phyloP scores from a whole-genome alignment of 2,329 filamentous ascomycete genomes.

The Gnomoniopsis sp. region DNA sequence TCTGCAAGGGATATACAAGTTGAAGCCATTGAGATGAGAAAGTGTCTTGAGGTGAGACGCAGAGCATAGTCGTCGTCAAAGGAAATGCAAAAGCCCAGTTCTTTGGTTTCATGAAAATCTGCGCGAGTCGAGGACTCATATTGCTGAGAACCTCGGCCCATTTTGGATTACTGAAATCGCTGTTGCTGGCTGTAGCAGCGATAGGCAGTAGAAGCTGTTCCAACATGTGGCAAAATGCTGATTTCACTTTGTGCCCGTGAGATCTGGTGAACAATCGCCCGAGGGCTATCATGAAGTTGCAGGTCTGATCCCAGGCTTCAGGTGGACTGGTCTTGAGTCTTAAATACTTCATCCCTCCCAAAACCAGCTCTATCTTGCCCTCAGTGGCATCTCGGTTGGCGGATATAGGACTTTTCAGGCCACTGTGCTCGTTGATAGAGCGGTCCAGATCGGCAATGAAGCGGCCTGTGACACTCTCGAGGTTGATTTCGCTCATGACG shows the following conservation, averaged over 20 bases:
- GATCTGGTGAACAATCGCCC: conserved; percentile 79
- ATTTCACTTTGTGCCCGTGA: conserved; percentile 86
- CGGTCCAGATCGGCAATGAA: conserved; percentile 79
- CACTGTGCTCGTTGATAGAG: conserved; percentile 69
- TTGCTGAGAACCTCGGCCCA: conserved; percentile 84
- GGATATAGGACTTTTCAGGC: conserved; percentile 61
- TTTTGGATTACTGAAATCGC: conserved; percentile 73
- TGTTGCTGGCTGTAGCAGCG: conserved; percentile 72
- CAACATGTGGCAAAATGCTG: conserved; percentile 89
- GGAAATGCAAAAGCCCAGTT: conserved; percentile 91
- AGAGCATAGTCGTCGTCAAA: conserved; percentile 80
- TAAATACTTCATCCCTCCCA: conserved; percentile 89
- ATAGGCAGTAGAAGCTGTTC: conserved; percentile 84
- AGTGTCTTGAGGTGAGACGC: conserved; percentile 78
- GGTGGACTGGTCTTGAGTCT: conserved; percentile 71
- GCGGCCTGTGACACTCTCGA: conserved; percentile 74
- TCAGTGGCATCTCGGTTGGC: conserved; percentile 64
- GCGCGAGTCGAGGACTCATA: conserved; percentile 72
- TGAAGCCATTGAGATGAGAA: conserved; percentile 87
- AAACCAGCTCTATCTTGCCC: conserved; percentile 78
- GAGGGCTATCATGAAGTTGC: conserved; percentile 80
- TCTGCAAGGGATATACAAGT: conserved; percentile 71
- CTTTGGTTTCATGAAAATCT: conserved; percentile 86
- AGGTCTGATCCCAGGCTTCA: conserved; percentile 79
- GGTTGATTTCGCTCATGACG: conserved; percentile 94